Conservation (phyloP, 2,329 filamentous ascomycete genomes). For the Fusarium udum region DNA sequence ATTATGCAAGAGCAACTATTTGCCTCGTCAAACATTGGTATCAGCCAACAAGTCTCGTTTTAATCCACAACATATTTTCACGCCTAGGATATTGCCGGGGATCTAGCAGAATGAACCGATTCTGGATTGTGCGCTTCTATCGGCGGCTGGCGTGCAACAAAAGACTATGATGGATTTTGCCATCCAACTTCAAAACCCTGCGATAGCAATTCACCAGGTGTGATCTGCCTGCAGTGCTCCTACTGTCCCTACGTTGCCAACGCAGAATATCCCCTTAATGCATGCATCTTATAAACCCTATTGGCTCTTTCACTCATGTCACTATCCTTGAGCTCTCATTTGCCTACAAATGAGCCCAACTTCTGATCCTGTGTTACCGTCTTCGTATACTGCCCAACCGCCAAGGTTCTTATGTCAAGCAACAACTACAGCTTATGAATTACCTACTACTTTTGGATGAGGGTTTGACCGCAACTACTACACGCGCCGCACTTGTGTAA, state of each 20-base stretch:
- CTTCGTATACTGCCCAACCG: conserved; percentile 12
- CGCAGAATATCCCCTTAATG: conserved; percentile 2
- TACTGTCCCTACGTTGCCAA: conserved; percentile 1
- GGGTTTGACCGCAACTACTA: conserved; percentile 1
- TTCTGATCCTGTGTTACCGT: conserved; percentile 10
- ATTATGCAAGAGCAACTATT: neutral
- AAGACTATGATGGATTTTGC: neutral
- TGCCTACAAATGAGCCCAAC: neutral
- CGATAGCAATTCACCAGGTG: neutral
- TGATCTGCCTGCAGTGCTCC: neutral
- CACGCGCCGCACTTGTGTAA: conserved; percentile 26
- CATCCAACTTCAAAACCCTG: neutral
- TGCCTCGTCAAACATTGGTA: neutral
- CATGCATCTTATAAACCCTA: neutral
- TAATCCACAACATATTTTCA: neutral
- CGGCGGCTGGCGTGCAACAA: neutral
- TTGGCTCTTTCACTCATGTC: neutral
- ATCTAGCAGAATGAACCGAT: neutral
- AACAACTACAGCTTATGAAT: neutral
- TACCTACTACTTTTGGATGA: neutral
- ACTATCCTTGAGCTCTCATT: neutral
- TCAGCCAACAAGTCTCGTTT: neutral
- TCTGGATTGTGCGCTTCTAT: neutral
- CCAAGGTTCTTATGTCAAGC: neutral
- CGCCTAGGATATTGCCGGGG: neutral